Percentiles rank a stretch among this genome's conserved stretches.
Conservation (phyloP, 2,329 filamentous ascomycete genomes). For the Triangularia verruculosa region DNA sequence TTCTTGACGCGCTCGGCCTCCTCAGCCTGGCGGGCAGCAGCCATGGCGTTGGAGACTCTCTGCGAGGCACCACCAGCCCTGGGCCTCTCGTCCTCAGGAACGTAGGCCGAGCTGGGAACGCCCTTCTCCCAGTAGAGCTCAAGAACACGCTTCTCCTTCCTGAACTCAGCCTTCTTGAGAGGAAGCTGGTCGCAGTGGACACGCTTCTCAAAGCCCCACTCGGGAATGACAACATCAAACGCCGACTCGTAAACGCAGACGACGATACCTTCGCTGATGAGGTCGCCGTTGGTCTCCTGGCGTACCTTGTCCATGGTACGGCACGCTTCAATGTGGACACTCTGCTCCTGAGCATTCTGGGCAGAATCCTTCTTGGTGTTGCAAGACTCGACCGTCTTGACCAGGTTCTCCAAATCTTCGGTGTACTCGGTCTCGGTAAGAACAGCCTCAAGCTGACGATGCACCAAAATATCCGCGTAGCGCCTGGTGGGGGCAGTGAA, state of each 20-base stretch:
- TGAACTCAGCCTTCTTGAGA: constrained; percentile 97
- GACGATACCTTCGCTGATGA: constrained; percentile 94
- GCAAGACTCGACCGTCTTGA: constrained; percentile 91
- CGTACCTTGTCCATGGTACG: constrained; percentile 91
- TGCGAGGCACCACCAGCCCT: constrained; percentile 69
- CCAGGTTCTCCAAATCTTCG: constrained; percentile 82
- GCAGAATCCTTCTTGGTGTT: constrained; percentile 99
- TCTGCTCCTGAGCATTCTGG: constrained; percentile 96
- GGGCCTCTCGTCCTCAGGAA: constrained; percentile 94
- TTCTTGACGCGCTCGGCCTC: constrained; percentile 76
- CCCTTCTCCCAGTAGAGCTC: constrained; percentile 99
- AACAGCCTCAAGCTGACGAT: constrained; percentile 86
- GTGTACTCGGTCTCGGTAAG: constrained; percentile 82
- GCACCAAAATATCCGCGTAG: constrained; percentile 92
- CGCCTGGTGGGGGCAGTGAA: constrained; percentile 94
- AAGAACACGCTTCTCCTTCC: constrained; percentile 90
- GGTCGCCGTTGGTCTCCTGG: constrained; percentile 80
- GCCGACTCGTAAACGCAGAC: constrained; percentile 97
- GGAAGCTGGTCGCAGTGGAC: constrained; percentile 98
- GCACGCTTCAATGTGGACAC: constrained; percentile 97
- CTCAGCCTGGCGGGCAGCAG: constrained; percentile 76
- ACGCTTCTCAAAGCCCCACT: constrained; percentile 98
- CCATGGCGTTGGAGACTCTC: constrained; percentile 70
- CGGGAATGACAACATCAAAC: constrained; percentile 95
- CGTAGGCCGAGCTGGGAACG: constrained; percentile 89